These are phyloP conservation scores for Verticillium isaacii DNA, from an alignment of 2,329 filamentous ascomycete species.

Conservation along the genomic window DNA sequence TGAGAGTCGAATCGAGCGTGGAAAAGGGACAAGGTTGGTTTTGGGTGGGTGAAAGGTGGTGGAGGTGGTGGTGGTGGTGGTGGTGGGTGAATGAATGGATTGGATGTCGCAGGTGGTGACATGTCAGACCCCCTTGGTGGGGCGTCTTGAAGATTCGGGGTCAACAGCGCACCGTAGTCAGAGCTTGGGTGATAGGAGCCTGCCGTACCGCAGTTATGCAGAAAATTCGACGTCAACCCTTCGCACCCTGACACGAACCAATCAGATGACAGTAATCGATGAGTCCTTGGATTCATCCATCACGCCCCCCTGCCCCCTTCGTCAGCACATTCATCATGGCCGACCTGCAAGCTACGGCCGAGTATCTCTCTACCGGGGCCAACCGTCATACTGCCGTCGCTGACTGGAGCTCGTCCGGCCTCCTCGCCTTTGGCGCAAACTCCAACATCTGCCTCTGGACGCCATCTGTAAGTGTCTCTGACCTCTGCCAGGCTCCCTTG, in stretches of 20 bases:
- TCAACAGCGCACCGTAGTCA: not conserved
- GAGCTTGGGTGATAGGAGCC: not conserved
- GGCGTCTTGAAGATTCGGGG: not conserved
- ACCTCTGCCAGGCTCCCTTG: not conserved
- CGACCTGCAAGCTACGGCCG: conserved; percentile 26
- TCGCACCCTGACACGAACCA: conserved; percentile 19
- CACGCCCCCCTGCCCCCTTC: not conserved
- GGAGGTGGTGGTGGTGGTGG: not conserved
- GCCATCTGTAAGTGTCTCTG: conserved; percentile 36
- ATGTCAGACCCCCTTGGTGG: not conserved
- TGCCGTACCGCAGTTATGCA: conserved; percentile 8
- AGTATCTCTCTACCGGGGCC: conserved; percentile 71
- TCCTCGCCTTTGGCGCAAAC: conserved; percentile 85
- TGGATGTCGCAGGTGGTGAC: too few species aligned
- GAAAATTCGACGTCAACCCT: conserved; percentile 15
- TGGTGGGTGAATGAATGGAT: not conserved
- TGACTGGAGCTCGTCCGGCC: conserved; percentile 73
- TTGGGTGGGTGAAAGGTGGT: not conserved
- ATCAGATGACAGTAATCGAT: conserved; percentile 20
- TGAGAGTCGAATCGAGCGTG: not conserved
- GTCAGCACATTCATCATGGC: conserved; percentile 13
- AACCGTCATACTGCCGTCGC: conserved; percentile 87
- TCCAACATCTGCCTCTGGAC: conserved; percentile 86
- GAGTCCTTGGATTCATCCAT: conserved; percentile 22
- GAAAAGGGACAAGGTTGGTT: not conserved